Percentiles rank a stretch among this genome's conserved stretches.
Evolutionary conservation across 2,329 filamentous ascomycete species (phyloP).

Genomic region (Botrytis fabae): DNA sequence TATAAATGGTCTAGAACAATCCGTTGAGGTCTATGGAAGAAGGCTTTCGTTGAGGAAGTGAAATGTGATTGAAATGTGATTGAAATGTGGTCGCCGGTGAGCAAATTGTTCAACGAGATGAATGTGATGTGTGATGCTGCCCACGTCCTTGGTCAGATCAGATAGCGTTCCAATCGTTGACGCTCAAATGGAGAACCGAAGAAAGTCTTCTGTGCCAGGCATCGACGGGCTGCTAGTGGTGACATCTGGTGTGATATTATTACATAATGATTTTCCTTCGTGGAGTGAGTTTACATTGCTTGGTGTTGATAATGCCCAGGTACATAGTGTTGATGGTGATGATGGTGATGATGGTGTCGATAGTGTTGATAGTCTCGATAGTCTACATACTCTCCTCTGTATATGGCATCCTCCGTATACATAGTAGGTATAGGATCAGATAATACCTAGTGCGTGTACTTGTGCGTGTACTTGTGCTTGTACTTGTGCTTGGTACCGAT

Average conservation of each 20-base stretch:
- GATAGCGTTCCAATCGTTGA: background rate
- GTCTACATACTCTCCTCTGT: background rate
- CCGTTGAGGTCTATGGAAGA: background rate
- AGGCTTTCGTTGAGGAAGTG: background rate
- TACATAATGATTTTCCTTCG: background rate
- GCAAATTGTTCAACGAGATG: background rate
- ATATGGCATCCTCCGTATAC: background rate
- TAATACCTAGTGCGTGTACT: background rate
- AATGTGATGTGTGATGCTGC: background rate
- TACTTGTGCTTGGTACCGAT: too few species aligned
- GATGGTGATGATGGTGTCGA: too few species aligned
- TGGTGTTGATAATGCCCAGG: background rate
- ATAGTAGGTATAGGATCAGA: background rate
- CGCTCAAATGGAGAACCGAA: background rate
- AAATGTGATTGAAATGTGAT: background rate
- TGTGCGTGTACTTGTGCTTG: too few species aligned
- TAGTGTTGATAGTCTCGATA: too few species aligned
- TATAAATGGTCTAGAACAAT: slow-evolving; percentile 4
- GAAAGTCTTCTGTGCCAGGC: background rate
- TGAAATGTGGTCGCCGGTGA: background rate
- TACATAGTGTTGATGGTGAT: background rate
- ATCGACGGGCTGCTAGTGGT: background rate
- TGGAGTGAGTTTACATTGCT: background rate
- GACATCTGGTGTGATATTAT: background rate
- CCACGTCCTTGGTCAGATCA: background rate